Conservation (phyloP, 768 basidiomycete species). For the Serendipita sp. region DNA sequence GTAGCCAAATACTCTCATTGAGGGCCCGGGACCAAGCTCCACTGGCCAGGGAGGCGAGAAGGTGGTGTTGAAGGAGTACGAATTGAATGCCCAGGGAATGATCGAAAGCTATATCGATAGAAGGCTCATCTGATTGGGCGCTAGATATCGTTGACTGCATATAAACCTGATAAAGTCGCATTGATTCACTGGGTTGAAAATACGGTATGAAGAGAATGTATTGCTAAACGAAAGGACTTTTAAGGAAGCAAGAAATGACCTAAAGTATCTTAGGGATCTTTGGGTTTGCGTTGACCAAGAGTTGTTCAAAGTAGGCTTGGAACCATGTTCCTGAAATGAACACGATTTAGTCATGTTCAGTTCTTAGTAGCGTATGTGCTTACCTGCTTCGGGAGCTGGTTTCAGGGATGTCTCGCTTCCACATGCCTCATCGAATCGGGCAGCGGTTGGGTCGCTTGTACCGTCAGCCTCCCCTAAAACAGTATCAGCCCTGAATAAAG, state of each 20-base stretch:
- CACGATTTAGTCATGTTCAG: constrained; percentile 1
- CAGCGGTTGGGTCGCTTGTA: constrained; percentile 4
- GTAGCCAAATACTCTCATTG: neutral
- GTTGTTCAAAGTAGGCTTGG: constrained; percentile 20
- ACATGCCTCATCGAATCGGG: constrained; percentile 4
- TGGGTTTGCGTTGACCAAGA: constrained; percentile 17
- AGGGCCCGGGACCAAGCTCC: constrained; percentile 47
- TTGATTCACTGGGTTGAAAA: too few species aligned
- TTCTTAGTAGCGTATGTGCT: too few species aligned
- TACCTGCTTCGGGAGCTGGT: constrained; percentile 22
- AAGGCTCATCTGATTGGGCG: constrained; percentile 22
- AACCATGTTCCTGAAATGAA: constrained; percentile 19
- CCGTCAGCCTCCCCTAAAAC: constrained; percentile 1
- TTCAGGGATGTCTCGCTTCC: constrained; percentile 11
- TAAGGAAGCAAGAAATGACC: too few species aligned
- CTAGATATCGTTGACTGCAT: too few species aligned
- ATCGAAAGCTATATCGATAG: constrained; percentile 76
- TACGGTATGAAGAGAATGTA: too few species aligned
- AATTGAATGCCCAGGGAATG: constrained; percentile 51
- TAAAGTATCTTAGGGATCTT: constrained; percentile 6
- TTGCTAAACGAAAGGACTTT: too few species aligned
- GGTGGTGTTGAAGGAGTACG: constrained; percentile 65
- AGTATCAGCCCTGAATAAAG: too few species aligned
- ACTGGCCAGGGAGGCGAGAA: constrained; percentile 41
- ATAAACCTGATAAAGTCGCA: too few species aligned